Percentiles rank a stretch among this genome's conserved stretches.
phyloP scores from a whole-genome alignment of 1,284 basidiomycete genomes.

The Leccinum pachyderme region DNA sequence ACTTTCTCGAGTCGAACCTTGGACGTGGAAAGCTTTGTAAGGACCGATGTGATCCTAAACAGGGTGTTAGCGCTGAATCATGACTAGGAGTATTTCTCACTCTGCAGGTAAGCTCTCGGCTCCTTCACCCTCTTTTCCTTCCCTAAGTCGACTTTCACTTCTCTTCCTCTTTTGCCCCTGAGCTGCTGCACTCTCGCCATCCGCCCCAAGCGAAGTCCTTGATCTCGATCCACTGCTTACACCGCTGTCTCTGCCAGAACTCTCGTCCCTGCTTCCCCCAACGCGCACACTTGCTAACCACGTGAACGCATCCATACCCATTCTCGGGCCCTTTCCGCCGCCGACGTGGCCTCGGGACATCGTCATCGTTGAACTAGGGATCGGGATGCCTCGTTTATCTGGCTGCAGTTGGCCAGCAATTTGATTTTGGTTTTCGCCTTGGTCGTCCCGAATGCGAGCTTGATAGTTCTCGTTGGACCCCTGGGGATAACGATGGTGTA shows the following conservation, averaged over 20 bases:
- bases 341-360: conserved; percentile 61
- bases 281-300: conserved; percentile 76
- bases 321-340: conserved; percentile 48
- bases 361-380: conserved; percentile 27
- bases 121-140: conserved; percentile 42
- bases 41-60: conserved; percentile 71
- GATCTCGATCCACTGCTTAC: conserved; percentile 40
- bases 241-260: conserved; percentile 52
- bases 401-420: conserved; percentile 8
- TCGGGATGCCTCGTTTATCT: conserved; percentile 25
- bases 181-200: conserved; percentile 17
- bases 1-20: conserved; percentile 89
- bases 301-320: conserved; percentile 66
- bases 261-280: conserved; percentile 46
- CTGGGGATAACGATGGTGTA: conserved; percentile 22
- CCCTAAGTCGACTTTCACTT: conserved; percentile 46
- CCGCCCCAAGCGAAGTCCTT: conserved; percentile 26
- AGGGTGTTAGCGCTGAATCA: conserved; percentile 10
- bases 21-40: conserved; percentile 64
- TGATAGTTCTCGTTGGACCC: conserved; percentile 11
- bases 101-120: conserved; percentile 75
- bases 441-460: conserved; percentile 20
- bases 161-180: conserved; percentile 33
- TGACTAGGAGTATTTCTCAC: conserved; percentile 40
- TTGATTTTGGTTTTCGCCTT: conserved; percentile 12